Percentiles rank a stretch among this genome's conserved stretches.
phyloP scores from a whole-genome alignment of 164 flowering plant species.

The Vitis cinerea region DNA sequence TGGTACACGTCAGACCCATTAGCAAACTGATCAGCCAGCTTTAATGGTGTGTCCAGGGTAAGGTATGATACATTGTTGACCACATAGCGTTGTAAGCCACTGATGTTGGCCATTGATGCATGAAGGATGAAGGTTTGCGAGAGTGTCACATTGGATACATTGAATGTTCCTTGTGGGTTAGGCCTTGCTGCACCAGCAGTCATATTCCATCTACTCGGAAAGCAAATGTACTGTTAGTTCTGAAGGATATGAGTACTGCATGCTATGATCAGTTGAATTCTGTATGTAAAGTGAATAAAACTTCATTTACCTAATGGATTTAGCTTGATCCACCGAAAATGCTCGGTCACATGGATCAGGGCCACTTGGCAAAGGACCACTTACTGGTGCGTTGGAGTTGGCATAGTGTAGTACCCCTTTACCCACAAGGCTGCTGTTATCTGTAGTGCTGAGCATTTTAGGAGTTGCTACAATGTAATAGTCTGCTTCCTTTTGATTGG shows the following conservation, averaged over 20 bases:
- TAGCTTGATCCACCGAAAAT: conserved; percentile 61
- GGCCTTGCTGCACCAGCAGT: conserved; percentile 80
- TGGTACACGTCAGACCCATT: conserved; percentile 50
- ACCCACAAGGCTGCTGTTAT: conserved; percentile 16
- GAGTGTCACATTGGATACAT: conserved; percentile 44
- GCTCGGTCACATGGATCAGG: conserved; percentile 50
- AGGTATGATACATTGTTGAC: conserved; percentile 57
- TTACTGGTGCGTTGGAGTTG: conserved; percentile 25
- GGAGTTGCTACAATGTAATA: conserved; percentile 65
- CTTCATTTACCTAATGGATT: conserved; percentile 51
- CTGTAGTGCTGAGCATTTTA: conserved; percentile 23
- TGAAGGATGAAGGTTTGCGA: conserved; percentile 52
- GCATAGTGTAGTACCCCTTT: conserved; percentile 45
- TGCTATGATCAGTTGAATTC: background rate
- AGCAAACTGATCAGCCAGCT: conserved; percentile 51
- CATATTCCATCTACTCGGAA: conserved; percentile 52
- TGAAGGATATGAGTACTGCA: background rate
- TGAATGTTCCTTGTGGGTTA: conserved; percentile 75
- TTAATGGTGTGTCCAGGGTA: conserved; percentile 51
- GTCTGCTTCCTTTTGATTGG: conserved; percentile 40
- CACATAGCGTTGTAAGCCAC: conserved; percentile 19
- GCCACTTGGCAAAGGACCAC: conserved; percentile 36
- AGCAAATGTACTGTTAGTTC: background rate
- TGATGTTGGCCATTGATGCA: conserved; percentile 21
- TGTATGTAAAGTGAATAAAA: background rate